Percentiles rank a stretch among this genome's conserved stretches.
phyloP scores from a whole-genome alignment of 805 yeast species.

The Ascoidea asiatica region DNA sequence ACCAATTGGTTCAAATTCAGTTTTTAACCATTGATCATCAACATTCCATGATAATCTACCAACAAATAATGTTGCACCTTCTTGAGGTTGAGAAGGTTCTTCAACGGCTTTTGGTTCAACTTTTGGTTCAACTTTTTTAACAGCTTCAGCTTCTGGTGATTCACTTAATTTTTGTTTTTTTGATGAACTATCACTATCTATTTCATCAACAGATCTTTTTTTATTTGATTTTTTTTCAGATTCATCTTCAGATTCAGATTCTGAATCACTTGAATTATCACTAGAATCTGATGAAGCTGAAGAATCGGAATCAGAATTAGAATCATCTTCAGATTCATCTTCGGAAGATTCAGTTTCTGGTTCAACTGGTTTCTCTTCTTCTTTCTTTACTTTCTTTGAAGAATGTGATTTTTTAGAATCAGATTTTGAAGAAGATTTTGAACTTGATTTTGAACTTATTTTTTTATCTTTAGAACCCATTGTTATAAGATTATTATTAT shows the following conservation, averaged over 20 bases:
- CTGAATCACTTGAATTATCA: conserved; percentile 14
- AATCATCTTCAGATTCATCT: conserved; percentile 19
- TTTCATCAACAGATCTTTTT: conserved; percentile 18
- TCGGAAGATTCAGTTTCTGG: too few species aligned
- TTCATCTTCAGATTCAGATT: conserved; percentile 14
- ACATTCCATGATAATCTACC: conserved; percentile 97
- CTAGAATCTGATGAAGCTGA: conserved; percentile 5
- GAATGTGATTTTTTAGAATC: conserved; percentile 12
- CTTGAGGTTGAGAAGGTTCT: conserved; percentile 24
- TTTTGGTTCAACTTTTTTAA: conserved; percentile 16
- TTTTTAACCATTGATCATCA: conserved; percentile 86
- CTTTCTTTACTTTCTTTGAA: conserved; percentile 7
- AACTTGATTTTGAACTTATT: too few species aligned
- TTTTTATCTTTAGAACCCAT: too few species aligned
- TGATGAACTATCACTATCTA: conserved; percentile 21
- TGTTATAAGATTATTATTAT: too few species aligned
- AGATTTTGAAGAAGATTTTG: too few species aligned
- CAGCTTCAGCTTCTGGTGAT: conserved; percentile 21
- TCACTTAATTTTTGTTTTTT: background rate
- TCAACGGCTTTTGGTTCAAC: conserved; percentile 41
- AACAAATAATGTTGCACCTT: conserved; percentile 83
- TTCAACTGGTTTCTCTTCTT: conserved; percentile 14
- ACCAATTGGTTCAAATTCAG: conserved; percentile 72
- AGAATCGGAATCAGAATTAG: conserved; percentile 14
- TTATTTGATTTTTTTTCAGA: conserved; percentile 15